Conservation (phyloP, 2,329 filamentous ascomycete genomes). For the Bipolaris bicolor region DNA sequence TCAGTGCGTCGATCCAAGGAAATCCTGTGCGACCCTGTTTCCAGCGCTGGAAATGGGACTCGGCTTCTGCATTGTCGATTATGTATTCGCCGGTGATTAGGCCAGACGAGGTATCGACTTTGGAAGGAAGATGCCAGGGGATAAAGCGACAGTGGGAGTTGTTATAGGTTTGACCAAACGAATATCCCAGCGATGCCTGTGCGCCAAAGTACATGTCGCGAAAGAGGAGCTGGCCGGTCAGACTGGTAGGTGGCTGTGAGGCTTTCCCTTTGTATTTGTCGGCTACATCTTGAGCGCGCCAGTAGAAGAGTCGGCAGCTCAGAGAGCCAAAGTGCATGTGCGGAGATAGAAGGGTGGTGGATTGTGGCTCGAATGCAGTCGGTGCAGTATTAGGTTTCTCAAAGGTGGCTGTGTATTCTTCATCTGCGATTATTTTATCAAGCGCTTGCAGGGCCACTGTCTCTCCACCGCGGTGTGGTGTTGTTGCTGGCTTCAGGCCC, state of each 20-base stretch:
- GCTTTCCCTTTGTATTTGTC: slow-evolving; percentile 62
- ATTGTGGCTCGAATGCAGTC: slow-evolving; percentile 73
- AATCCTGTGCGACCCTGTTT: slow-evolving; percentile 73
- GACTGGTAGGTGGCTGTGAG: slow-evolving; percentile 66
- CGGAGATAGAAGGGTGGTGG: slow-evolving; percentile 75
- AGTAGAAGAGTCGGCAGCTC: slow-evolving; percentile 74
- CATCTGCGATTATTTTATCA: slow-evolving; percentile 64
- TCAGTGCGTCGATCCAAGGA: slow-evolving; percentile 80
- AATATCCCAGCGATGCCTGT: slow-evolving; percentile 69
- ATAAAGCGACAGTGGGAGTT: slow-evolving; percentile 75
- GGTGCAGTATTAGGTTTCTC: slow-evolving; percentile 78
- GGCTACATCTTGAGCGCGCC: slow-evolving; percentile 69
- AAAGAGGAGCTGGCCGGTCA: slow-evolving; percentile 76
- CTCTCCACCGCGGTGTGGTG: slow-evolving; percentile 74
- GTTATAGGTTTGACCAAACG: slow-evolving; percentile 68
- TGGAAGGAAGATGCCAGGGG: slow-evolving; percentile 76
- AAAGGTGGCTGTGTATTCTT: slow-evolving; percentile 74
- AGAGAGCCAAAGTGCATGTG: slow-evolving; percentile 77
- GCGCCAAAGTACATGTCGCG: slow-evolving; percentile 85
- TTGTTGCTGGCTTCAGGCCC: slow-evolving; percentile 65
- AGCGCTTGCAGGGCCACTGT: slow-evolving; percentile 65
- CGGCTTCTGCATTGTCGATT: slow-evolving; percentile 67
- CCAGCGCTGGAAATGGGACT: slow-evolving; percentile 72
- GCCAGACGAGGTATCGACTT: slow-evolving; percentile 53
- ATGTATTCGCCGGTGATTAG: slow-evolving; percentile 66